A percentile compares a stretch with the other conserved stretches of the same genome.
phyloP scores from a whole-genome alignment of 768 basidiomycete species.

The Lactarius pseudohatsudake region DNA sequence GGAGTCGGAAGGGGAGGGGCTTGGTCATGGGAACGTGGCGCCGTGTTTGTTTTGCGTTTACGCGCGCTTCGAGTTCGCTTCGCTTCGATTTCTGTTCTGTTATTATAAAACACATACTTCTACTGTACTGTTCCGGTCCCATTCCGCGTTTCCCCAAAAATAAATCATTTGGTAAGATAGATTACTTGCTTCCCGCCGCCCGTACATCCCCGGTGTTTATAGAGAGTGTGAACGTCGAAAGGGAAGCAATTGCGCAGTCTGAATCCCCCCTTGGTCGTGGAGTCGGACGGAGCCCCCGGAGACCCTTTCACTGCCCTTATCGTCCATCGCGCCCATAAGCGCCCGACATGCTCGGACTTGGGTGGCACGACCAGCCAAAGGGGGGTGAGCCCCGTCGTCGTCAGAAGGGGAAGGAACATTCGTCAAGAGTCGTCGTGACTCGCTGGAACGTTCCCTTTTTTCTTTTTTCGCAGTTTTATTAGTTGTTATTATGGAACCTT shows the following conservation, averaged over 20 bases:
- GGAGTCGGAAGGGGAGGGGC: not conserved
- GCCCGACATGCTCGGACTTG: constrained; percentile 22
- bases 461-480: not conserved
- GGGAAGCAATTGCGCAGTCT: not conserved
- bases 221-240: not conserved
- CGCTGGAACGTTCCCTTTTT: constrained; percentile 21
- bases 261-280: not conserved
- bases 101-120: not conserved
- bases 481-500: constrained; percentile 11
- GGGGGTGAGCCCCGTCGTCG: constrained; percentile 1
- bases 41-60: too few relatives aligned
- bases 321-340: not conserved
- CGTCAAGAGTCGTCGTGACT: constrained; percentile 1
- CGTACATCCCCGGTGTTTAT: not conserved
- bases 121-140: constrained; percentile 19
- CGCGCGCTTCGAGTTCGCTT: not conserved
- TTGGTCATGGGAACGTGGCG: too few relatives aligned
- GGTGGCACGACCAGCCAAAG: not conserved
- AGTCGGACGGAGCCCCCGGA: constrained; percentile 2
- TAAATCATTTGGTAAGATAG: not conserved
- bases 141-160: constrained; percentile 13
- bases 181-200: constrained; percentile 1
- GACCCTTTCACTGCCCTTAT: not conserved
- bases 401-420: constrained; percentile 17
- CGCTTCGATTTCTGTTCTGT: not conserved